phyloP scores from a whole-genome alignment of 2,329 filamentous ascomycete genomes.

The Rhexocercosporidium sp. region DNA sequence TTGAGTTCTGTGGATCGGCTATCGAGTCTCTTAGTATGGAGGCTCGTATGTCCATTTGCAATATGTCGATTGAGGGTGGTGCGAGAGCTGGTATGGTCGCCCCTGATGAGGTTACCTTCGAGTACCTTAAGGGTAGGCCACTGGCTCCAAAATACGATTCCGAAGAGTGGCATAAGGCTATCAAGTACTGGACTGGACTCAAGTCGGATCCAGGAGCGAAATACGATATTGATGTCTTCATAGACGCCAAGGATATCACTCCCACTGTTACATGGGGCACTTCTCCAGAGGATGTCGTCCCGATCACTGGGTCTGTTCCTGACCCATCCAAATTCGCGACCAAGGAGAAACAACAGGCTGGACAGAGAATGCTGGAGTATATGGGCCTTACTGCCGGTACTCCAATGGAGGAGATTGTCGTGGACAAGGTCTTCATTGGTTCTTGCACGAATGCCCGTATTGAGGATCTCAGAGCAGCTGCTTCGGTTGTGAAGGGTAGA shows the following conservation, averaged over 20 bases:
- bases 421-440: slow-evolving; percentile 98
- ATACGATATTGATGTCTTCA: slow-evolving; percentile 87
- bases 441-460: slow-evolving; percentile 98
- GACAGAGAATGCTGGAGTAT: slow-evolving; percentile 86
- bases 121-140: slow-evolving; percentile 91
- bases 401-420: slow-evolving; percentile 84
- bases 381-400: slow-evolving; percentile 92
- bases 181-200: slow-evolving; percentile 85
- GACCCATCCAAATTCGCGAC: slow-evolving; percentile 85
- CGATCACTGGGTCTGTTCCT: slow-evolving; percentile 90
- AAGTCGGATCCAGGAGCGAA: slow-evolving; percentile 86
- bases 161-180: slow-evolving; percentile 86
- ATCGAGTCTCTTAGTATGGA: slow-evolving; percentile 93
- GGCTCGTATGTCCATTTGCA: slow-evolving; percentile 98
- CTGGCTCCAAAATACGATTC: slow-evolving; percentile 85
- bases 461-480: slow-evolving; percentile 89
- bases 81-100: slow-evolving; percentile 97
- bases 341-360: slow-evolving; percentile 79
- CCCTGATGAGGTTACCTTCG: slow-evolving; percentile 90
- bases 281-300: slow-evolving; percentile 93
- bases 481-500: slow-evolving; percentile 83
- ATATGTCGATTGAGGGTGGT: slow-evolving; percentile 98
- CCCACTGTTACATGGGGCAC: slow-evolving; percentile 98
- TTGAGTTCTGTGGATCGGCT: slow-evolving; percentile 96
- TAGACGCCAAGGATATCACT: slow-evolving; percentile 90